Evolutionary conservation across 2,329 filamentous ascomycete species (phyloP).

Genomic region (Lithohypha guttulata): DNA sequence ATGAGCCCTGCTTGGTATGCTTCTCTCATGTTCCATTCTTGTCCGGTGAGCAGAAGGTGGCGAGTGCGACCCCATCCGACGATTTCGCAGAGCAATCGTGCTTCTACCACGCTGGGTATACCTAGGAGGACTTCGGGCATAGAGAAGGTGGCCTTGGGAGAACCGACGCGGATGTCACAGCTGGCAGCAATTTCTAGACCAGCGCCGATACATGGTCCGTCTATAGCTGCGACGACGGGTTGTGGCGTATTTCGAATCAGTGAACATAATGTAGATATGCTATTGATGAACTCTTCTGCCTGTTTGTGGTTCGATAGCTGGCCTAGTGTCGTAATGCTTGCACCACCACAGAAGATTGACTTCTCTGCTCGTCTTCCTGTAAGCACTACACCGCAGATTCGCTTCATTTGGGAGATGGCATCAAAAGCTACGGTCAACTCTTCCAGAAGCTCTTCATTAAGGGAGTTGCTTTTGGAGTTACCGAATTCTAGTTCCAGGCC

Average conservation of each 20-base stretch:
- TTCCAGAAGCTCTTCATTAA: background rate
- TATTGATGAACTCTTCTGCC: slow-evolving; percentile 29
- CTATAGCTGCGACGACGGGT: slow-evolving; percentile 10
- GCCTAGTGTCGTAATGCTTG: slow-evolving; percentile 40
- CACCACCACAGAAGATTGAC: slow-evolving; percentile 64
- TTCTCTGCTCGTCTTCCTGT: background rate
- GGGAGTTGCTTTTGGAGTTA: background rate
- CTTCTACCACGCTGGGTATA: slow-evolving; percentile 19
- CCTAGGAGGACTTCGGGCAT: slow-evolving; percentile 19
- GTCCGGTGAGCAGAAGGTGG: slow-evolving; percentile 15
- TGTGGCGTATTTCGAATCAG: slow-evolving; percentile 6
- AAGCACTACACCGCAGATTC: background rate
- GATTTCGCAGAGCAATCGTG: slow-evolving; percentile 17
- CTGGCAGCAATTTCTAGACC: slow-evolving; percentile 18
- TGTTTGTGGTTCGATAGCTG: slow-evolving; percentile 13
- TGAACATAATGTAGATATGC: slow-evolving; percentile 23
- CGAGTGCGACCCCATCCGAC: slow-evolving; percentile 19
- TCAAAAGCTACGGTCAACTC: background rate
- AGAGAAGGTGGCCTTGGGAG: slow-evolving; percentile 10
- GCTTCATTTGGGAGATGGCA: background rate
- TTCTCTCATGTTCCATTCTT: slow-evolving; percentile 5
- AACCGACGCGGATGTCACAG: slow-evolving; percentile 19
- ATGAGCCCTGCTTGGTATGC: slow-evolving; percentile 13
- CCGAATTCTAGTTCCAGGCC: slow-evolving; percentile 1
- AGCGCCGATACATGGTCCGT: slow-evolving; percentile 14